Evolutionary conservation across 176 grass and related monocot genomes (phyloP), one percentile per base, ranked within the genome.

Genomic region (Oryza officinalis): DNA sequence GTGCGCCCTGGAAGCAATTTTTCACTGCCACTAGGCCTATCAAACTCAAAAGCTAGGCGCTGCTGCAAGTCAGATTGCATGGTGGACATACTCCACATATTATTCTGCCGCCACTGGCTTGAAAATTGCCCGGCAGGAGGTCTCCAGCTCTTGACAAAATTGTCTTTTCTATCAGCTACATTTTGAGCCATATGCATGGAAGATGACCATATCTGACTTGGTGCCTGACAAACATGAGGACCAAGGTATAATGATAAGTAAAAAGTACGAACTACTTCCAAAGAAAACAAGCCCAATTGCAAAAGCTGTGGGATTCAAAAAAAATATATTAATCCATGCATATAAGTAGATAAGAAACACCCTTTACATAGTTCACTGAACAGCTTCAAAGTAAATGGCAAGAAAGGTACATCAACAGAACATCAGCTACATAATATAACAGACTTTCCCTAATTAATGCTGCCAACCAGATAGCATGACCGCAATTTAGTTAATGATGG

Each of bases 11-110:
- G 92, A 92, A 90, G 83, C 47, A 92, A 87, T 54, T 94, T 99
- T 69, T 99, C 97, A 28, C 88, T 89, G 31, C 80, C 81, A 78
- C 52, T 96, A 78, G 97, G 97, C 37, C 97, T 91, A 85, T 99
- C 97, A 54, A 99, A 99, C 85, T 99, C 97, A 87, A 80, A 99
- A 69, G 93, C 92, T 54, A 99, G 86, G 35, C 97, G 89, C 84
- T 99, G 93, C 81, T 99, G 97, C 86, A 99, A 81, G 68, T 99
- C 93, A 4, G 93, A 72, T 49, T 98, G 96, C 46, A 87, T 28
- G 75, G 83, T 89, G 71, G 85, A 87, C 72, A 87, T 31, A 71
- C 89, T 90, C 97, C 97, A 96, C 72, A 96, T 14, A 84, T 90
- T 89, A 72, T 81, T 81, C 65, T 98, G 96, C 63, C 96, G 87